Percentiles rank a stretch among this genome's conserved stretches.
Evolutionary conservation across 2,329 filamentous ascomycete genomes (phyloP).

Genomic region (Diaporthe aspalathi): DNA sequence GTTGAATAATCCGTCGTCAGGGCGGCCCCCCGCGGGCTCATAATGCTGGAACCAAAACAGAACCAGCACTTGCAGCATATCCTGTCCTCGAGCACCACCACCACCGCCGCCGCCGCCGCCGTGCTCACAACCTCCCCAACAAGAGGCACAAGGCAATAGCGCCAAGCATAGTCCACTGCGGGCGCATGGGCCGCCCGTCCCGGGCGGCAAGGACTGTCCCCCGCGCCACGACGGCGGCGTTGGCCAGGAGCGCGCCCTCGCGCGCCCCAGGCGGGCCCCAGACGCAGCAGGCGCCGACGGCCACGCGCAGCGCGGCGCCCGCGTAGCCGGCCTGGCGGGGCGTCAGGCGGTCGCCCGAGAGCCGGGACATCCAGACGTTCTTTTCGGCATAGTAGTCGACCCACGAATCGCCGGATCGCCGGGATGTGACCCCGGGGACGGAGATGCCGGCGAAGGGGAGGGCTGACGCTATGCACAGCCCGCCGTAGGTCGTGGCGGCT

Average conservation of each 20-base stretch:
- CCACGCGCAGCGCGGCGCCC: conserved; percentile 40
- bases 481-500: conserved; percentile 39
- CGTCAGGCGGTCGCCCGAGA: conserved; percentile 40
- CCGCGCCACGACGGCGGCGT: conserved; percentile 39
- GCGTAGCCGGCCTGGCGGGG: conserved; percentile 41
- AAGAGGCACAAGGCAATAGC: conserved; percentile 37
- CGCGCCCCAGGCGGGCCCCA: conserved; percentile 39
- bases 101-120: neutral
- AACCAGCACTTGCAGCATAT: conserved; percentile 56
- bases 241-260: conserved; percentile 39
- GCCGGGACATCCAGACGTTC: conserved; percentile 41
- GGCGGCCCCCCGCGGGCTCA: neutral
- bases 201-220: conserved; percentile 41
- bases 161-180: conserved; percentile 43
- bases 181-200: conserved; percentile 41
- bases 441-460: conserved; percentile 43
- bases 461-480: conserved; percentile 42
- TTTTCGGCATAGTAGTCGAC: conserved; percentile 44
- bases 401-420: conserved; percentile 24
- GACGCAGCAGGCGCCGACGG: conserved; percentile 41
- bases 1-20: neutral
- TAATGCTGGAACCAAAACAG: neutral
- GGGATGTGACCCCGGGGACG: conserved; percentile 37
- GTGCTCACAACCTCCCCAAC: conserved; percentile 24
- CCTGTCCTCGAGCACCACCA: conserved; percentile 56